Evolutionary conservation across 2,329 filamentous ascomycete species (phyloP), one percentile per base, ranked within the genome.

Genomic region (Ceratocystis albifundus): DNA sequence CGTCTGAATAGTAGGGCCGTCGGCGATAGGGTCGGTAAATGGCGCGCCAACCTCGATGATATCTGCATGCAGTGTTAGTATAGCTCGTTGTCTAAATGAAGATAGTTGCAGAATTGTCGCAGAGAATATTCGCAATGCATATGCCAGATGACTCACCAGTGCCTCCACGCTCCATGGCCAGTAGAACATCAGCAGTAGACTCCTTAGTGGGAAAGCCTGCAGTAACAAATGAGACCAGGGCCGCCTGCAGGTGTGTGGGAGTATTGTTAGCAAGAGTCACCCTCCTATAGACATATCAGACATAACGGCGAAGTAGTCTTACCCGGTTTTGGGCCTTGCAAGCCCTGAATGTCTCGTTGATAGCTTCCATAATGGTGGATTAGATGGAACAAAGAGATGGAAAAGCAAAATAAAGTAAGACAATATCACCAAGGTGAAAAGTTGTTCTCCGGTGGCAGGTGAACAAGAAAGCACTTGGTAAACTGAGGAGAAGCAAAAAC

Each of bases 1-100:
- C 69, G 86, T 94, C 79, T 99, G 94, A 71, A 99, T 97, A 3
- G 92, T 96, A 45, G 94, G 94, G 32, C 94, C 94, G 77, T 99
- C 94, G 71, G 93, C 94, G 76, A 97, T 97, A 67, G 94, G 94
- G 75, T 99, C 94, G 72, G 93, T 96, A 79, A 99, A 99, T 64
- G 94, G 94, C 66, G 96, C 86, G 69, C 93, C 94, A 71, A 99
- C 85, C 77, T 99, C 94, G 73, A 99, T 95, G 68, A 99, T 80
- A 76, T 99, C 94, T 67, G 20, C 10, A 46, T 15, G 28, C 22
- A 15, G 10, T 44, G 32, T 62, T 45, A 63, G 46, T 10, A 57
- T 28, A 50, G 28, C 2, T 30, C 17, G 53, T 20, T 63, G 41
- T 28, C 22, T 6, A 4, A 53, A 6, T 15, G 5, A 8, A 2